These are phyloP conservation scores for Suillus plorans DNA, from an alignment of 768 basidiomycete genomes.

Conservation along the genomic window DNA sequence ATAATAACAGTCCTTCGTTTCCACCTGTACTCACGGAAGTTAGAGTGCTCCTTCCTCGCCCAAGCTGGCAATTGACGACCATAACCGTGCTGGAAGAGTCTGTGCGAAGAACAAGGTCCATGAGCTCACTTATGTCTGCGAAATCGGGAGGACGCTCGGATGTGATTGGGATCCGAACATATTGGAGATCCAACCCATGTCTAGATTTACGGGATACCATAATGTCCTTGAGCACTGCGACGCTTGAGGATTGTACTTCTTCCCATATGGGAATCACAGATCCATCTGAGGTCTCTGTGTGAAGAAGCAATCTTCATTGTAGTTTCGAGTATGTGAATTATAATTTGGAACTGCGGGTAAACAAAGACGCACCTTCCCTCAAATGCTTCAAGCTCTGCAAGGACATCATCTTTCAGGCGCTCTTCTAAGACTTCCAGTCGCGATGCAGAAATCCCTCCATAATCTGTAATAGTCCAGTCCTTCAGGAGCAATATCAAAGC, in stretches of 20 bases:
- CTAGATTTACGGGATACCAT: conserved; percentile 62
- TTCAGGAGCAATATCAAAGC: conserved; percentile 4
- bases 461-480: conserved; percentile 51
- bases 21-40: conserved; percentile 60
- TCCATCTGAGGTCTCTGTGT: conserved; percentile 86
- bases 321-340: not conserved
- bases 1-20: not conserved
- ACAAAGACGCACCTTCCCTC: conserved; percentile 65
- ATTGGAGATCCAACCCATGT: conserved; percentile 62
- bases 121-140: conserved; percentile 70
- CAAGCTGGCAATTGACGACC: conserved; percentile 94
- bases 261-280: conserved; percentile 95
- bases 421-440: conserved; percentile 91
- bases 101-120: conserved; percentile 73
- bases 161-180: conserved; percentile 89
- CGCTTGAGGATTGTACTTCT: conserved; percentile 67
- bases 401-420: conserved; percentile 83
- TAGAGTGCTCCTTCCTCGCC: conserved; percentile 86
- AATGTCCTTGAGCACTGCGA: conserved; percentile 83
- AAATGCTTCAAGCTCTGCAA: conserved; percentile 78
- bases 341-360: not conserved
- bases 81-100: conserved; percentile 73
- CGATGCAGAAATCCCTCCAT: conserved; percentile 90
- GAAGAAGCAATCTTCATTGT: conserved; percentile 68
- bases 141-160: conserved; percentile 82